Conservation (phyloP, 2,329 filamentous ascomycete species). For the Penicillium janthinellum region DNA sequence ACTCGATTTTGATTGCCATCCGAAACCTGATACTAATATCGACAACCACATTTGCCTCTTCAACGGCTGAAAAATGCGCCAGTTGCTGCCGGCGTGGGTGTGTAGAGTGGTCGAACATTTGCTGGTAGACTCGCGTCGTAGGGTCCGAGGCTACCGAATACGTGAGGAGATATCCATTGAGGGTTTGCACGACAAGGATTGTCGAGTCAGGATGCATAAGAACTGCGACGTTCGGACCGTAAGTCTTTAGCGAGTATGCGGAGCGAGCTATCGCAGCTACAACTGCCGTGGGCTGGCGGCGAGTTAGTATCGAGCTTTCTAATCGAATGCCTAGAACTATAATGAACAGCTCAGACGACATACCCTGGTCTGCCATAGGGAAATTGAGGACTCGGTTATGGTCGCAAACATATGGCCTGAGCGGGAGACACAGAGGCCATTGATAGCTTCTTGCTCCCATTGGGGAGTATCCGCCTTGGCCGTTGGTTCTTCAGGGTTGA, state of each 20-base stretch:
- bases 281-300: slow-evolving; percentile 75
- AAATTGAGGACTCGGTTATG: slow-evolving; percentile 80
- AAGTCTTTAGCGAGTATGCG: slow-evolving; percentile 72
- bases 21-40: slow-evolving; percentile 91
- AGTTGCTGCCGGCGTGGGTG: slow-evolving; percentile 50
- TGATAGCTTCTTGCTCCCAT: slow-evolving; percentile 65
- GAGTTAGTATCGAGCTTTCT: slow-evolving; percentile 29
- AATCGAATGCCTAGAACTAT: not conserved
- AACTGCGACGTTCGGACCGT: slow-evolving; percentile 82
- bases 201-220: slow-evolving; percentile 87
- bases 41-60: slow-evolving; percentile 77
- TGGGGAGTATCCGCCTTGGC: slow-evolving; percentile 34
- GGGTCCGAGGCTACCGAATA: slow-evolving; percentile 88
- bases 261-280: slow-evolving; percentile 85
- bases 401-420: slow-evolving; percentile 83
- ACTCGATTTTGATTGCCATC: slow-evolving; percentile 98
- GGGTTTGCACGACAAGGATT: slow-evolving; percentile 88
- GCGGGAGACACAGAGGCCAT: slow-evolving; percentile 75
- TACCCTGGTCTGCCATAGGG: slow-evolving; percentile 97
- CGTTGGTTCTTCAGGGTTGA: slow-evolving; percentile 9
- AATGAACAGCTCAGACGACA: slow-evolving; percentile 22
- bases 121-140: slow-evolving; percentile 79
- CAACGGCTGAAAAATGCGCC: slow-evolving; percentile 64
- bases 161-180: slow-evolving; percentile 84
- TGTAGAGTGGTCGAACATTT: slow-evolving; percentile 64